These are phyloP conservation scores for Jackrogersella minutella DNA, from an alignment of 495 filamentous ascomycete genomes.

Conservation along the genomic window DNA sequence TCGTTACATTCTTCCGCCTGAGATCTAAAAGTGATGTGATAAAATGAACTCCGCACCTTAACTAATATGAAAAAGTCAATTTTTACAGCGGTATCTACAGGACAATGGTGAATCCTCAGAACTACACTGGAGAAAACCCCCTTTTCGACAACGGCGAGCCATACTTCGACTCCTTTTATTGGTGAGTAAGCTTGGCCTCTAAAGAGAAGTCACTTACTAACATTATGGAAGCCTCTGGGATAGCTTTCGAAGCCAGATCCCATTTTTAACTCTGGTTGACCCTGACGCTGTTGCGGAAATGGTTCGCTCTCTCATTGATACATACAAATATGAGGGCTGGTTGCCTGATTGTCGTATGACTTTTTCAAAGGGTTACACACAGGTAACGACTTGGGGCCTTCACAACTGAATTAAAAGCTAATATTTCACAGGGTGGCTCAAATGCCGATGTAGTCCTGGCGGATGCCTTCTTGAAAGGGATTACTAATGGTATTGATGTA, in stretches of 20 bases:
- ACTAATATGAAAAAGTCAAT: conserved; percentile 64
- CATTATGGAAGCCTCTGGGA: conserved; percentile 67
- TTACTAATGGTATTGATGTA: conserved; percentile 67
- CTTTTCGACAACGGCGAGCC: conserved; percentile 75
- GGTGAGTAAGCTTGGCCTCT: conserved; percentile 47
- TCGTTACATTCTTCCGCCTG: too few species aligned
- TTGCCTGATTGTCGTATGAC: conserved; percentile 72
- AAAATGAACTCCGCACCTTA: too few species aligned
- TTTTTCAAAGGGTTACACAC: conserved; percentile 74
- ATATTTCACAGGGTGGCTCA: conserved; percentile 68
- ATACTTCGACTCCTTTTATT: conserved; percentile 85
- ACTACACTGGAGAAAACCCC: conserved; percentile 83
- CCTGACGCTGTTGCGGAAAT: conserved; percentile 69
- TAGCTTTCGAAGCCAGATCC: conserved; percentile 74
- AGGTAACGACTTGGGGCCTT: conserved; percentile 49
- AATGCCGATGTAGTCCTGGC: conserved; percentile 80
- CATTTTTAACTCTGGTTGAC: conserved; percentile 73
- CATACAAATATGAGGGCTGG: conserved; percentile 73
- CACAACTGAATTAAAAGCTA: background rate
- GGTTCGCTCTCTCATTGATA: conserved; percentile 76
- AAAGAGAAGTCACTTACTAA: conserved; percentile 31
- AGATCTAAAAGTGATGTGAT: too few species aligned
- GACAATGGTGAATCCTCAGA: conserved; percentile 76
- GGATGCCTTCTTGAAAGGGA: conserved; percentile 74
- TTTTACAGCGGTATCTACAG: conserved; percentile 79